phyloP scores from a whole-genome alignment of 1,139 yeast species.

The Debaryomyces sp. region DNA sequence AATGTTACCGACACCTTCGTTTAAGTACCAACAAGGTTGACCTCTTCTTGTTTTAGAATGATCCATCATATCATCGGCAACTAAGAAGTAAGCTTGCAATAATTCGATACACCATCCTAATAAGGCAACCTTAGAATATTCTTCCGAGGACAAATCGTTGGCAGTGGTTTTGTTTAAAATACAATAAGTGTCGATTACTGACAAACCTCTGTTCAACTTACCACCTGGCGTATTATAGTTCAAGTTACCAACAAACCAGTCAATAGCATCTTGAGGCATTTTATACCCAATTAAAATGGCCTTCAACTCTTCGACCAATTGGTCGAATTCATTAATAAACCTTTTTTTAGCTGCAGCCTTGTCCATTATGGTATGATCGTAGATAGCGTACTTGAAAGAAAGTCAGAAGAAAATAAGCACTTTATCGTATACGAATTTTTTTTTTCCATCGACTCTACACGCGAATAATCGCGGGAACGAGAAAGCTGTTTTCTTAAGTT shows the following conservation, averaged over 20 bases:
- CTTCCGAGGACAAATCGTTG: constrained; percentile 63
- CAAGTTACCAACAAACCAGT: constrained; percentile 78
- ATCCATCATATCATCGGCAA: constrained; percentile 99
- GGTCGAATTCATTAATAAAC: constrained; percentile 76
- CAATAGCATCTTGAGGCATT: constrained; percentile 84
- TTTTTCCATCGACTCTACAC: constrained; percentile 4
- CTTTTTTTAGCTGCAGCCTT: constrained; percentile 53
- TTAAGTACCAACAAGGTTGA: constrained; percentile 96
- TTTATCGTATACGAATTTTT: not conserved
- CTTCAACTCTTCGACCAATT: constrained; percentile 74
- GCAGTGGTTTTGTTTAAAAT: constrained; percentile 66
- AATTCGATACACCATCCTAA: constrained; percentile 97
- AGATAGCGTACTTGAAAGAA: not conserved
- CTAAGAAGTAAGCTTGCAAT: constrained; percentile 94
- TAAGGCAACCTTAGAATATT: constrained; percentile 82
- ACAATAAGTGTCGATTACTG: constrained; percentile 91
- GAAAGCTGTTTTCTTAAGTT: not conserved
- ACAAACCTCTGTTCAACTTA: constrained; percentile 92
- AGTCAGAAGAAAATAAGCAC: not conserved
- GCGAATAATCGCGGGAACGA: constrained; percentile 1
- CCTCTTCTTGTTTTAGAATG: constrained; percentile 96
- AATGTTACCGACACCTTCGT: constrained; percentile 79
- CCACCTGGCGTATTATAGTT: constrained; percentile 96
- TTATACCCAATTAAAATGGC: constrained; percentile 67
- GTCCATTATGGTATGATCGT: constrained; percentile 21